Conservation (phyloP, 1,284 basidiomycete genomes). For the Moesziomyces parantarcticus region DNA sequence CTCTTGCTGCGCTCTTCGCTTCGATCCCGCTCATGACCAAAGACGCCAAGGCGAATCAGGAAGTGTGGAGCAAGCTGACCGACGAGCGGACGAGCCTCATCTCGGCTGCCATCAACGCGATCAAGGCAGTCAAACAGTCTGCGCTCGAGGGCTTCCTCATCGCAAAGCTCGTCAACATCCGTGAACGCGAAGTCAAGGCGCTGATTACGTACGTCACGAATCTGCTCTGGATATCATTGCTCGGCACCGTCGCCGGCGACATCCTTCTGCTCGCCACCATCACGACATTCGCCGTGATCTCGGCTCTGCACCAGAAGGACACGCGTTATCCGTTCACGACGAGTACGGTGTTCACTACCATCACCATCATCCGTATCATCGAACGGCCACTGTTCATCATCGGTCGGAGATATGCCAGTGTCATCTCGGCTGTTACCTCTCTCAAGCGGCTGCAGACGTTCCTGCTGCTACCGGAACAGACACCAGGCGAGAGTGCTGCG, state of each 20-base stretch:
- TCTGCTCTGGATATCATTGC: slow-evolving; percentile 7
- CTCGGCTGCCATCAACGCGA: slow-evolving; percentile 33
- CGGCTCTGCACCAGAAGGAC: slow-evolving; percentile 5
- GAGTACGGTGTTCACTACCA: slow-evolving; percentile 46
- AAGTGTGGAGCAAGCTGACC: slow-evolving; percentile 42
- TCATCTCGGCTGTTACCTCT: slow-evolving; percentile 41
- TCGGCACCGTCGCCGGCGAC: slow-evolving; percentile 13
- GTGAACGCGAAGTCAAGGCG: slow-evolving; percentile 17
- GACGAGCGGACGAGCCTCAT: slow-evolving; percentile 42
- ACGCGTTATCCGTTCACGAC: slow-evolving; percentile 32
- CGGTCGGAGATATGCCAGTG: slow-evolving; percentile 34
- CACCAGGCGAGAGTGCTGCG: not conserved
- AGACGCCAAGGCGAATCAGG: slow-evolving; percentile 19
- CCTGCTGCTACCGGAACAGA: slow-evolving; percentile 16
- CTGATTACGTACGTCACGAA: slow-evolving; percentile 4
- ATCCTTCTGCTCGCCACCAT: slow-evolving; percentile 35
- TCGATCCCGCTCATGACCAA: slow-evolving; percentile 32
- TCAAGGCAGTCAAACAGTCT: slow-evolving; percentile 52
- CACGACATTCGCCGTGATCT: slow-evolving; percentile 23
- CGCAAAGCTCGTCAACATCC: slow-evolving; percentile 19
- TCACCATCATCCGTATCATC: slow-evolving; percentile 48
- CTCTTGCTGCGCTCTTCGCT: slow-evolving; percentile 24
- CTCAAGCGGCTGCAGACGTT: slow-evolving; percentile 47
- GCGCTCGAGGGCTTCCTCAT: slow-evolving; percentile 47
- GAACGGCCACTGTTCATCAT: slow-evolving; percentile 43